Evolutionary conservation across 257 asterid species (phyloP), one percentile per base, ranked within the genome.

Genomic region (Nicotiana otophora): DNA sequence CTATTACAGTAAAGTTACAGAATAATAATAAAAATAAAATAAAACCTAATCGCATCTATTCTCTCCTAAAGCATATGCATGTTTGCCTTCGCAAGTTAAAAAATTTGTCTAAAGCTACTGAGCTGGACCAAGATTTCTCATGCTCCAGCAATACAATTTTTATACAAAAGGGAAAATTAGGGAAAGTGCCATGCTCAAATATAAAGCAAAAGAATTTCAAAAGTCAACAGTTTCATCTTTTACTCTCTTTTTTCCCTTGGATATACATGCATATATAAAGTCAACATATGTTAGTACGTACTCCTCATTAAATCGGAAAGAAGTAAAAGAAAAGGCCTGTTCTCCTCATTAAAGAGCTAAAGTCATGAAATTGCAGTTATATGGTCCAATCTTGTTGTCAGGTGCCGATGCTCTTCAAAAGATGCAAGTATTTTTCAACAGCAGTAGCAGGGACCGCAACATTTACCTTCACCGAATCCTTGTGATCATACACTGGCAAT

Each of bases 391-490:
- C 51, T 17, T 66, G 51, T 33, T 33, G 55, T 87, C 78, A 63
- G 48, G 80, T 31, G 78, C 63, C 30, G 23, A 61, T 58, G 53
- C 68, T 83, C 30, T 42, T 83, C n/a, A 92, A 76, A n/a, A 85
- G 88, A 63, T 83, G 58, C 81, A 90, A 20, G 82, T 89, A 93
- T 51, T 86, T 90, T 78, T 87, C 88, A 67, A 93, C 92, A 12
- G 87, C 90, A 65, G 61, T 81, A 0, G 81, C 48, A 17, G 95
- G 97, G 77, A 93, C 90, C 4, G 93, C 95, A 16, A 93, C 67
- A 79, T 88, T 90, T 81, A 92, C 97, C 68, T 88, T 88, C 1
- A 87, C 86, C 0, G 87, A 86, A 10, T 85, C 87, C 11, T 34
- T 79, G 54, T 65, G 82, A 46, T 79, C 82, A 19, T 34, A 26